Evolutionary conservation across 78 protist species (phyloP), one percentile per base, ranked within the genome.

Genomic region (slime mould (Dictyostelium discoideum)): DNA sequence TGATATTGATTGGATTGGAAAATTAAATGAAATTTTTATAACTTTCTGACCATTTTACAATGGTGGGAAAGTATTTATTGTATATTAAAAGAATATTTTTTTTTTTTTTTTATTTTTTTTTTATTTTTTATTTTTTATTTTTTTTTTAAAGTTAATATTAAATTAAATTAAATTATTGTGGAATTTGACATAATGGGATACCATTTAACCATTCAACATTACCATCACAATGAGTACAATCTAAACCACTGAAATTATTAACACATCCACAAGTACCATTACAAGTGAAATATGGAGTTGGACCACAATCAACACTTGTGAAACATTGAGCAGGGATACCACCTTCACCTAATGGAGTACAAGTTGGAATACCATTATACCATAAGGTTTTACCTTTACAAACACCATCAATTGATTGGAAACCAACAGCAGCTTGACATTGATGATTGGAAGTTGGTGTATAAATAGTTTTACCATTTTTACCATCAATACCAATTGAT

Each of bases 371-470:
- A 14, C 86, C 86, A 32, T 44, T 79, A 22, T 26, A 29, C 86
- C 86, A 82, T 39, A 82, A 20, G 18, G 14, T 26, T 54, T 14
- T 50, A 29, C 86, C 86, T 24, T n/a, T 54, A 29, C 86, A 82
- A 39, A 18, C 29, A 9, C 48, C 73, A 50, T 54, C 73, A 8
- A 32, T n/a, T 18, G 42, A 18, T 16, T 79, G 32, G 22, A 48
- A 82, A n/a, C 86, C 86, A 11, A 50, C 74, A 5, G 86, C 86
- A 16, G 73, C 8, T 82, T 82, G 86, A 29, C 86, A 82, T 44
- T 50, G 40, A 26, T 54, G 73, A 29, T 82, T 50, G 7, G 86
- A 82, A 26, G 40, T 54, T 26, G 86, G 72, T 1, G 44, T 82
- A 16, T 82, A 82, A 14, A 82, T 4, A 50, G 37, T 13, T n/a